Percentiles rank a stretch among this genome's conserved stretches.
Evolutionary conservation across 2,329 filamentous ascomycete genomes (phyloP).

Genomic region (Colletotrichum acutatum): DNA sequence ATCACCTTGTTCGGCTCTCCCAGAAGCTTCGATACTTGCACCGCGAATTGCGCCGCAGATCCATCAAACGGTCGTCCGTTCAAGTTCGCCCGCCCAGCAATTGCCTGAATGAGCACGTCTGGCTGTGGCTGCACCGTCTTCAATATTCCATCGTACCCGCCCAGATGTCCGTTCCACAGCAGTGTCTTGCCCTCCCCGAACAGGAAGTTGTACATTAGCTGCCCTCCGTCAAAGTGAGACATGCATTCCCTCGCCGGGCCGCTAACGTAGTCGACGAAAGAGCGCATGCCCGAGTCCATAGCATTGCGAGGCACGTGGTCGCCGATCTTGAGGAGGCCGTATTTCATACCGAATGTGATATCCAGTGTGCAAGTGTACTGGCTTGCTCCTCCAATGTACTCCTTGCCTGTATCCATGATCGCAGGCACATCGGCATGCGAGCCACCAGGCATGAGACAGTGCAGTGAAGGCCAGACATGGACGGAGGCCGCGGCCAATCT

Average conservation of each 20-base stretch:
- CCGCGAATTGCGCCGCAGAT: slow-evolving; percentile 15
- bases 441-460: slow-evolving; percentile 39
- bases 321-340: slow-evolving; percentile 35
- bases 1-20: slow-evolving; percentile 10
- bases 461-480: slow-evolving; percentile 40
- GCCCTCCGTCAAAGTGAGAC: slow-evolving; percentile 40
- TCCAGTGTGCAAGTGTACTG: slow-evolving; percentile 37
- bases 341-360: slow-evolving; percentile 37
- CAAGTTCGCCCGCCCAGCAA: slow-evolving; percentile 39
- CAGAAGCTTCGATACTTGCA: not conserved
- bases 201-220: slow-evolving; percentile 41
- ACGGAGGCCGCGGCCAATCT: slow-evolving; percentile 34
- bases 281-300: slow-evolving; percentile 17
- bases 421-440: slow-evolving; percentile 10
- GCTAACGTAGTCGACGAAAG: slow-evolving; percentile 31
- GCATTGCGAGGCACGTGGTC: slow-evolving; percentile 13
- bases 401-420: slow-evolving; percentile 11
- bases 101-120: slow-evolving; percentile 38
- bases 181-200: slow-evolving; percentile 36
- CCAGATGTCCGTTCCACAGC: slow-evolving; percentile 39
- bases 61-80: slow-evolving; percentile 23
- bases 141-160: slow-evolving; percentile 38
- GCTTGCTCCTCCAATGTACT: not conserved
- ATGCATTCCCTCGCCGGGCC: slow-evolving; percentile 29
- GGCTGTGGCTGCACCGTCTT: slow-evolving; percentile 38